Conservation (phyloP, 768 basidiomycete species). For the Boletus bicolor region DNA sequence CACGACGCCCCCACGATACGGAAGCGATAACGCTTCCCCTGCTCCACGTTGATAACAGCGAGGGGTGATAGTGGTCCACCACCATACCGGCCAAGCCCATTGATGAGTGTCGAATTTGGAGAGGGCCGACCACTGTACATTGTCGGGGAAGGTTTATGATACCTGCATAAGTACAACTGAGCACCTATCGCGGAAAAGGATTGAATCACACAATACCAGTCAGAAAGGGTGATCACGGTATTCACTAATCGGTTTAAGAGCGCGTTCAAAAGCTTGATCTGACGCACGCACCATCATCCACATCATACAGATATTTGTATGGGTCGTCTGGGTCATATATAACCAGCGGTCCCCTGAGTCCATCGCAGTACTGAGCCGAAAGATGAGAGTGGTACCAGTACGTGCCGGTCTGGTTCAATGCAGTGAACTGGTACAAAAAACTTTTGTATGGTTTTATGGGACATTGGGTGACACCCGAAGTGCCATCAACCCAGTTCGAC, state of each 20-base stretch:
- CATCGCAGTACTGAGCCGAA: conserved; percentile 38
- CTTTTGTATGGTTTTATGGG: conserved; percentile 21
- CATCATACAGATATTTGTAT: conserved; percentile 36
- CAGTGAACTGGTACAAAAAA: conserved; percentile 25
- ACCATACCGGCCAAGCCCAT: conserved; percentile 36
- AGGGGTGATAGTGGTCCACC: conserved; percentile 35
- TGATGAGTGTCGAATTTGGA: conserved; percentile 36
- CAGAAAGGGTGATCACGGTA: conserved; percentile 43
- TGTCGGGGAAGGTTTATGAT: conserved; percentile 13
- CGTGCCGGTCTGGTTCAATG: conserved; percentile 25
- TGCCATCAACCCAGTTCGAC: conserved; percentile 47
- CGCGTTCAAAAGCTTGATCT: not conserved
- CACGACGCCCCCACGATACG: conserved; percentile 40
- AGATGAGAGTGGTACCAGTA: conserved; percentile 38
- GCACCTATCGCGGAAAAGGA: conserved; percentile 28
- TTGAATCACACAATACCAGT: conserved; percentile 6
- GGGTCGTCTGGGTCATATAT: conserved; percentile 45
- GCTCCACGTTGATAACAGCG: conserved; percentile 34
- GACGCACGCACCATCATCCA: conserved; percentile 37
- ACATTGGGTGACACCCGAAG: conserved; percentile 34
- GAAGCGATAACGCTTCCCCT: conserved; percentile 36
- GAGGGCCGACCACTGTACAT: conserved; percentile 8
- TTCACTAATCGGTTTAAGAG: conserved; percentile 15
- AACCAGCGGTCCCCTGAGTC: conserved; percentile 31
- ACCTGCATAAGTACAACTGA: conserved; percentile 8